Base-by-base conservation (phyloP, 139 green algal species). In the Deuterostichococcus epilithicus region DNA sequence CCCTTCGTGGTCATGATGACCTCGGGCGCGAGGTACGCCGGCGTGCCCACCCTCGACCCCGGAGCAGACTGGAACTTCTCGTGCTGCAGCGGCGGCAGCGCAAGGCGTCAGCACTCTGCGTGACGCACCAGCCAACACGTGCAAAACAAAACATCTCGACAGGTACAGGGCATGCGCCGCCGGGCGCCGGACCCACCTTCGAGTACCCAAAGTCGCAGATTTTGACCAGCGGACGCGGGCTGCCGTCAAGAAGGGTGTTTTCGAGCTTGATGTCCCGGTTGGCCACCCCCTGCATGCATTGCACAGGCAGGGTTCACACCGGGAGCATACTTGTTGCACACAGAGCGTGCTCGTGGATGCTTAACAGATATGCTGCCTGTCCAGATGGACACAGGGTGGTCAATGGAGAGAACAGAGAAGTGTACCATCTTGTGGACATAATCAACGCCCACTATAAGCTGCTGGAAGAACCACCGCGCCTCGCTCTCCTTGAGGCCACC, bases 401-500 rank as follows among this genome's bases (percentile, higher is more conserved):
- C 44, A 42, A 78, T 18, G 4, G 33, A 66, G 26, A 42, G 10
- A 39, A 8, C 8, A n/a, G 18, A 63, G 20, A 23, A 63, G 20
- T 76, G 76, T 69, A 88, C 87, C 88, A 93, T 93, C 2, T 83
- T 74, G 85, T 99, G 96, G 77, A 97, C 95, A 85, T 98, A 99
- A 76, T 97, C 92, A 26, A 98, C 88, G 8, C 92, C 94, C 18
- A 96, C 90, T 18, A 98, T 93, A 5, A 99, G 87, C 89, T 99
- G 96, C 88, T 99, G 96, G 82, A 99, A 99, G 84, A 99, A 99
- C 92, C 94, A 99, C 45, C 96, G 88, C 28, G 94, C 94, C 76
- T 98, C 95, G 22, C 91, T 91, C 85, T 99, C 96, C 35, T 90
- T 91, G 34, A 99, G 91, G 10, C 92, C 88, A 39, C 91, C 91